Base-by-base conservation (phyloP, 805 yeast genomes). In the Candida krabiensis region DNA sequence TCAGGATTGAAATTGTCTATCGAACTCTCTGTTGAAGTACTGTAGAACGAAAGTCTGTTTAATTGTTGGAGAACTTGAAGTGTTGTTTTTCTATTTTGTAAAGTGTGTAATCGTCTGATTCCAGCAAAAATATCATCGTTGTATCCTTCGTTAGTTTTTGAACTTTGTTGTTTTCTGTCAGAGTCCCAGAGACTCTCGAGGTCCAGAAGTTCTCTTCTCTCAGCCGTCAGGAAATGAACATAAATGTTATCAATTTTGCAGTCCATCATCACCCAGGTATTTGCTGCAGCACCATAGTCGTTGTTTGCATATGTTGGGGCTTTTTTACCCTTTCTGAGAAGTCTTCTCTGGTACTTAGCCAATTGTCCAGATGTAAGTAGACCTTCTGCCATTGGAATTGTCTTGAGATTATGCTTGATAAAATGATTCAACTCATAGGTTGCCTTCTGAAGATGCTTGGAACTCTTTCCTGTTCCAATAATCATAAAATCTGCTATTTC, bases 191-290 rank as follows among this genome's bases (percentile, higher is more conserved):
- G 54, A 17, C 72, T 67, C 57, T 88, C 96, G 55, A 90, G 69
- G 52, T 86, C 79, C 47, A 91, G 63, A 41, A 76, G 80, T 13
- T 60, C 56, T 41, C 97, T 70, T 58, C 91, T 76, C 28, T 79
- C 80, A 4, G 71, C 69, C 0, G 96, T 86, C 52, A 90, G 62
- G 13, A 90, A 61, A 60, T 90, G 96, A 22, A 90, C 71, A 38
- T 70, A 75, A 3, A 88, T 73, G 26, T 78, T 77, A 43, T 81
- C 83, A 2, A 75, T 61, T 19, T 71, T 67, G 33, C 87, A 74
- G 50, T 87, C 88, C 33, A 89, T 67, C 75, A 86, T 78, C 16
- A 86, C 79, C 98, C 98, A 90, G 18, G 86, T 75, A 50, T 87
- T 88, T 4, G 80, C 69, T 5, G 68, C 49, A 9, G 66, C 63